Percentiles rank a stretch among this genome's conserved stretches.
phyloP scores from a whole-genome alignment of 1,139 yeast genomes.

The Suhomyces coccinellae region DNA sequence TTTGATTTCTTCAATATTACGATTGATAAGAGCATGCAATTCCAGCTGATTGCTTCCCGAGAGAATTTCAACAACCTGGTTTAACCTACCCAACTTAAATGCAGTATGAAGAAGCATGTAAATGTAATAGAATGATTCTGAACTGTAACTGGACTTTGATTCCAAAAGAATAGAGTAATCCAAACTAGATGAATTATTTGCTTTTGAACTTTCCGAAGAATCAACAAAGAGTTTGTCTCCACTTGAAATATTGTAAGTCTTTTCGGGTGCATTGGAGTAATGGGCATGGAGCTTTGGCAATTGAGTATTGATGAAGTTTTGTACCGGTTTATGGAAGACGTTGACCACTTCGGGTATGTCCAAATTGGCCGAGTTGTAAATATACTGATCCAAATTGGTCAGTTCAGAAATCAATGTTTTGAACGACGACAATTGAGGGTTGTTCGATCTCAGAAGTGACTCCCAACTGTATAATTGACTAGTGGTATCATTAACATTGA shows the following conservation, averaged over 20 bases:
- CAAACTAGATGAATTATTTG: conserved; percentile 18
- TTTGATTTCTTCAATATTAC: conserved; percentile 66
- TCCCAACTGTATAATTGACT: conserved; percentile 29
- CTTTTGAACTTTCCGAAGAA: conserved; percentile 1
- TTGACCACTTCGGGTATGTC: conserved; percentile 55
- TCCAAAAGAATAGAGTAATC: conserved; percentile 35
- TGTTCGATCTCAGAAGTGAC: conserved; percentile 26
- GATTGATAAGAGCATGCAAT: conserved; percentile 51
- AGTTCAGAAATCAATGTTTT: conserved; percentile 38
- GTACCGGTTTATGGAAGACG: conserved; percentile 47
- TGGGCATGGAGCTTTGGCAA: conserved; percentile 36
- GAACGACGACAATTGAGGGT: conserved; percentile 37
- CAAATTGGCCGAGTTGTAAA: conserved; percentile 57
- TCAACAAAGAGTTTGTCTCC: conserved; percentile 4
- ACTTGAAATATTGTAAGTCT: conserved; percentile 2
- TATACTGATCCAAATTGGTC: conserved; percentile 54
- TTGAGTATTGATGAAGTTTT: conserved; percentile 31
- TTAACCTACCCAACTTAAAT: conserved; percentile 61
- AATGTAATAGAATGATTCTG: conserved; percentile 58
- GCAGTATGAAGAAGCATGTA: conserved; percentile 58
- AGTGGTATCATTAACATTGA: conserved; percentile 4
- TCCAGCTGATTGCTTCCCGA: conserved; percentile 46
- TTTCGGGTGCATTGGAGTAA: conserved; percentile 18
- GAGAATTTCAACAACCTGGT: conserved; percentile 59
- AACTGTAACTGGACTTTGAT: conserved; percentile 28